Evolutionary conservation across 106 monocot species (phyloP).

Genomic region (Ottelia alismoides): DNA sequence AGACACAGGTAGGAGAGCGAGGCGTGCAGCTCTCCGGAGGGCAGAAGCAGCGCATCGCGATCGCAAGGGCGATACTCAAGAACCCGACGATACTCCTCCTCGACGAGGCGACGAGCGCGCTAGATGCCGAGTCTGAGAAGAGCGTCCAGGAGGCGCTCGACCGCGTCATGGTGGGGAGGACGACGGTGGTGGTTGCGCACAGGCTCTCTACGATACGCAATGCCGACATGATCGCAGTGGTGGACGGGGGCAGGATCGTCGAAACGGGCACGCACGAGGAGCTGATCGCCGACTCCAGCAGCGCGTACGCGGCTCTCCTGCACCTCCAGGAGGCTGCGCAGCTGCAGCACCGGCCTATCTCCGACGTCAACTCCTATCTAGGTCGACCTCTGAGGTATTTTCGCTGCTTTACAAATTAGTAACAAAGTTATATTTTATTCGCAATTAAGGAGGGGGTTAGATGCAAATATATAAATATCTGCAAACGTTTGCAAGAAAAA

Average conservation of each 20-base stretch:
- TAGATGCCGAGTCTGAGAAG: constrained; percentile 23
- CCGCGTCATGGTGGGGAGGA: constrained; percentile 19
- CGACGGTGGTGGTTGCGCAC: constrained; percentile 24
- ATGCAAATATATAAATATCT: no score
- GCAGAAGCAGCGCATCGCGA: constrained; percentile 25
- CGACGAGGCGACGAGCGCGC: constrained; percentile 62
- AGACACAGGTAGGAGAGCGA: constrained; percentile 22
- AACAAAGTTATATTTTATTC: no score
- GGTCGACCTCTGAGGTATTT: constrained; percentile 43
- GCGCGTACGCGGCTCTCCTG: constrained; percentile 57
- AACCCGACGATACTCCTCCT: constrained; percentile 92
- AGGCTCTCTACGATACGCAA: constrained; percentile 20
- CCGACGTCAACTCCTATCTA: constrained; percentile 21
- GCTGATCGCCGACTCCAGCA: constrained; percentile 45
- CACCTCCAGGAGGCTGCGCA: constrained; percentile 50
- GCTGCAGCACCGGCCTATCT: constrained; percentile 6
- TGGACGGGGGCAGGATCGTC: constrained; percentile 15
- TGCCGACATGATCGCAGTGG: constrained; percentile 16
- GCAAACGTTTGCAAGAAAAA: no score
- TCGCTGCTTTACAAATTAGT: no score
- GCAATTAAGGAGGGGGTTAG: no score
- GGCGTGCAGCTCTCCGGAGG: constrained; percentile 22
- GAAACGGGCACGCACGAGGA: constrained; percentile 78
- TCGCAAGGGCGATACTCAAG: constrained; percentile 82
- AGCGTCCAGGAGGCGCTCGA: constrained; percentile 21